Evolutionary conservation across 805 yeast genomes (phyloP).

Genomic region (Clavispora santaluciae): DNA sequence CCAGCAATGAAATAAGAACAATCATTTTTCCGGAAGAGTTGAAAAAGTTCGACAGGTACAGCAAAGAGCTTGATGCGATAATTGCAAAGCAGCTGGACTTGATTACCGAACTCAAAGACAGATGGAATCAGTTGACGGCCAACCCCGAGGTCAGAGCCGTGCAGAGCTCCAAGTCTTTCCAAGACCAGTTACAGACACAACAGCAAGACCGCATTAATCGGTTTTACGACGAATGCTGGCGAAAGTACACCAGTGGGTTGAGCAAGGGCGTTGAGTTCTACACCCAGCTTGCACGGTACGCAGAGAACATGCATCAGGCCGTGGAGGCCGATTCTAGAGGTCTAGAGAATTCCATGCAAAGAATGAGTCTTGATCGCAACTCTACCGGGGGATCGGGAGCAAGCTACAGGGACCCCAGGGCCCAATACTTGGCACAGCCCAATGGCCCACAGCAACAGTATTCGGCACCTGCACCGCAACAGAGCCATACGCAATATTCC

Average conservation of each 20-base stretch:
- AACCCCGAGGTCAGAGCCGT: slow-evolving; percentile 34
- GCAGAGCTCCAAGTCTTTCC: slow-evolving; percentile 40
- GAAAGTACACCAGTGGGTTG: slow-evolving; percentile 52
- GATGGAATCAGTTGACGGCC: slow-evolving; percentile 26
- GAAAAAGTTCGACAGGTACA: slow-evolving; percentile 67
- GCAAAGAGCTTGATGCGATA: slow-evolving; percentile 61
- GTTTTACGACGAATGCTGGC: slow-evolving; percentile 53
- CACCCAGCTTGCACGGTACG: slow-evolving; percentile 39
- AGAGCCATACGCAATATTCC: neutral
- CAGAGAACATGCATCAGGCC: slow-evolving; percentile 20
- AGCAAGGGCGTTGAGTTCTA: slow-evolving; percentile 64
- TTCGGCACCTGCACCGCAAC: neutral
- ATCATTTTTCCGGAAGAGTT: slow-evolving; percentile 64
- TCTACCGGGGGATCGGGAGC: slow-evolving; percentile 6
- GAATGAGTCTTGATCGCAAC: slow-evolving; percentile 4
- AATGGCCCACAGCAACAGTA: neutral
- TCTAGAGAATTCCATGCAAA: slow-evolving; percentile 8
- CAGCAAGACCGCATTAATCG: slow-evolving; percentile 33
- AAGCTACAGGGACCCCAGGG: neutral
- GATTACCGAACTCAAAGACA: slow-evolving; percentile 26
- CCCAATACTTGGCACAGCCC: neutral
- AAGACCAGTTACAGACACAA: slow-evolving; percentile 26
- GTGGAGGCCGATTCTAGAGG: slow-evolving; percentile 12
- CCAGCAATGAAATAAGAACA: slow-evolving; percentile 52
- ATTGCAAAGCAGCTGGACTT: slow-evolving; percentile 58